A percentile compares a stretch with the other conserved stretches of the same genome.
These are phyloP conservation scores for Mycena citricolor DNA, from an alignment of 1,284 basidiomycete genomes.

Conservation along the genomic window DNA sequence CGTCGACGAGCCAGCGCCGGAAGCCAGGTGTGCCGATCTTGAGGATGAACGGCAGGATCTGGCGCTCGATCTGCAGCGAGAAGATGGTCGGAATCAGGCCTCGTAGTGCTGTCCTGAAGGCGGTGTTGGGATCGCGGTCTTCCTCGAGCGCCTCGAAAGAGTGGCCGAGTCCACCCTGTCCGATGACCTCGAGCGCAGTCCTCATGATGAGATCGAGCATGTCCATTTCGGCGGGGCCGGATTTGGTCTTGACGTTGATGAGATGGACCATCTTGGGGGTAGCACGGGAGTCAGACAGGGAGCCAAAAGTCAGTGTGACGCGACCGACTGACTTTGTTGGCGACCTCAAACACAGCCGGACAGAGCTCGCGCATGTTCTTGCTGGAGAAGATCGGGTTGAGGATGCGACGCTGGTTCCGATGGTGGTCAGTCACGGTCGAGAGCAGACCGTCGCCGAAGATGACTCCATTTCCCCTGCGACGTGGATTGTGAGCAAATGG, in stretches of 20 bases:
- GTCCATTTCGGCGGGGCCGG: conserved; percentile 36
- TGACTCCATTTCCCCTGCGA: conserved; percentile 29
- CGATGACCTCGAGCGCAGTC: conserved; percentile 35
- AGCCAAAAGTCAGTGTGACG: no score
- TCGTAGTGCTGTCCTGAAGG: conserved; percentile 32
- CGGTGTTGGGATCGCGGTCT: conserved; percentile 26
- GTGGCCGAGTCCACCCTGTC: conserved; percentile 34
- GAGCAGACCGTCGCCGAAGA: conserved; percentile 39
- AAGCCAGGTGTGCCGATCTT: conserved; percentile 37
- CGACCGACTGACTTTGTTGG: conserved; percentile 33
- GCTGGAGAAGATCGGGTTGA: conserved; percentile 48
- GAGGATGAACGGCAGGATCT: conserved; percentile 33
- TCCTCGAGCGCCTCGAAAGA: conserved; percentile 38
- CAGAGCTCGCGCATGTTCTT: conserved; percentile 43
- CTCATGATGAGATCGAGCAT: conserved; percentile 38
- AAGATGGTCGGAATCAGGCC: conserved; percentile 23
- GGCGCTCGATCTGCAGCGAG: neutral
- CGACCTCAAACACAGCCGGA: conserved; percentile 39
- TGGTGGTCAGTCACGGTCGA: conserved; percentile 40
- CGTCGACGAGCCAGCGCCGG: conserved; percentile 34
- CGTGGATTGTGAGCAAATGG: conserved; percentile 17
- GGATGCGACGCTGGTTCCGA: conserved; percentile 43
- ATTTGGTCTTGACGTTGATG: conserved; percentile 8
- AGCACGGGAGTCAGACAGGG: conserved; percentile 7
- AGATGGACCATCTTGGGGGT: conserved; percentile 11